Conservation (phyloP, 192 early-diverging fungal genomes). For the Podila horticola region DNA sequence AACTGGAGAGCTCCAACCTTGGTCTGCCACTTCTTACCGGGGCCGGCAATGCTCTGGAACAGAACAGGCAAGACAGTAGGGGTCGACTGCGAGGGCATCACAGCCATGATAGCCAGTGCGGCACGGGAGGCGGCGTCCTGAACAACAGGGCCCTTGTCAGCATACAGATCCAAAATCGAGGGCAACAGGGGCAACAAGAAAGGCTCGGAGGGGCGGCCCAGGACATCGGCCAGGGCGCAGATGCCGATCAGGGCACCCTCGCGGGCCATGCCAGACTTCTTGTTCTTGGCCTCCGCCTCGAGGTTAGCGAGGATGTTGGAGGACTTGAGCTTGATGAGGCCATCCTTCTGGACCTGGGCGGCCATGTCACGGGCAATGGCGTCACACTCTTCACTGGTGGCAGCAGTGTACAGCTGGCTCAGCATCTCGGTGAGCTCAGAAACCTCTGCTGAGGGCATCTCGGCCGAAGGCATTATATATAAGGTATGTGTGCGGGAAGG, state of each 20-base stretch:
- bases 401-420: slow-evolving; percentile 39
- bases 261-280: slow-evolving; percentile 71
- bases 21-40: slow-evolving; percentile 77
- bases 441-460: slow-evolving; percentile 23
- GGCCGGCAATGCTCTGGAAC: slow-evolving; percentile 62
- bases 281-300: slow-evolving; percentile 68
- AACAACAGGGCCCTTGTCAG: slow-evolving; percentile 60
- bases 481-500: neutral
- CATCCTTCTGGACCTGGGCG: slow-evolving; percentile 66
- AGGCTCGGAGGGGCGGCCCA: slow-evolving; percentile 72
- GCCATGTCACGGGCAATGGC: slow-evolving; percentile 67
- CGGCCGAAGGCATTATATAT: slow-evolving; percentile 37
- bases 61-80: slow-evolving; percentile 49
- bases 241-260: slow-evolving; percentile 71
- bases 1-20: slow-evolving; percentile 62
- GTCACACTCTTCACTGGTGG: slow-evolving; percentile 59
- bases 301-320: slow-evolving; percentile 67
- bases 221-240: slow-evolving; percentile 64
- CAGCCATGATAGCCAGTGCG: slow-evolving; percentile 52
- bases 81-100: slow-evolving; percentile 57
- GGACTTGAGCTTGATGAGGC: slow-evolving; percentile 61
- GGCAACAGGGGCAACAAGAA: slow-evolving; percentile 70
- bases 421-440: slow-evolving; percentile 46
- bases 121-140: slow-evolving; percentile 57
- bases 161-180: slow-evolving; percentile 66